phyloP scores from a whole-genome alignment of 148 eudicot species.

The Rhododendron ferrugineum region DNA sequence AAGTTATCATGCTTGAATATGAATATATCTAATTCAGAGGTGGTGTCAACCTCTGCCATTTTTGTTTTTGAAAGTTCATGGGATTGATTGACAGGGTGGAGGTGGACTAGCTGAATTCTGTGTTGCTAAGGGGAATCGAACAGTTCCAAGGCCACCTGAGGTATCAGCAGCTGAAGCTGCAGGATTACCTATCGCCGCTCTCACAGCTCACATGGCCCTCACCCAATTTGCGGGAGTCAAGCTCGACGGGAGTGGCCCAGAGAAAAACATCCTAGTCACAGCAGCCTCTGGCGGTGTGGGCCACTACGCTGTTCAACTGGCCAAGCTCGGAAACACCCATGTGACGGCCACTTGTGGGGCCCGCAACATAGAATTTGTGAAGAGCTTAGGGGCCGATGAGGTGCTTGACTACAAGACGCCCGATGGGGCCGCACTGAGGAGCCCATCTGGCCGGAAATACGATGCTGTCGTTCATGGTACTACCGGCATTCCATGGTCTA shows the following conservation, averaged over 20 bases:
- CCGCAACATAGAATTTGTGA: constrained; percentile 48
- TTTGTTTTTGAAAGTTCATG: not conserved
- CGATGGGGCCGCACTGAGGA: constrained; percentile 41
- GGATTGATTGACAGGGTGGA: constrained; percentile 22
- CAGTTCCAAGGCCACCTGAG: constrained; percentile 41
- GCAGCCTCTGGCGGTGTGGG: constrained; percentile 63
- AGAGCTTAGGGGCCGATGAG: constrained; percentile 53
- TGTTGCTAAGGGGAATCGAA: constrained; percentile 25
- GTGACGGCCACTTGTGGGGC: constrained; percentile 60
- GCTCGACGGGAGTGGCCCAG: constrained; percentile 28
- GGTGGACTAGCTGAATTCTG: constrained; percentile 45
- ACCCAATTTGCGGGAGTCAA: constrained; percentile 33
- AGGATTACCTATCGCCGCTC: constrained; percentile 40
- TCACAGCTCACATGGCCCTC: constrained; percentile 46
- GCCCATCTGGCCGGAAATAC: constrained; percentile 51
- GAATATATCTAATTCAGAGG: not conserved
- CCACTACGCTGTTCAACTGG: constrained; percentile 57
- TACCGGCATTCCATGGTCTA: constrained; percentile 41
- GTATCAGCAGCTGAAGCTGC: constrained; percentile 52
- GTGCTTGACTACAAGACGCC: constrained; percentile 52
- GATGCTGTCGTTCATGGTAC: constrained; percentile 48
- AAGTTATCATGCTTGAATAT: not conserved
- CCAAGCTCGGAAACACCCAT: constrained; percentile 47
- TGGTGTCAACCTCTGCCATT: not conserved
- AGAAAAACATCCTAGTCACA: constrained; percentile 40